Percentiles rank a stretch among this genome's conserved stretches.
These are phyloP conservation scores for Psilocybe cyanescens DNA, from an alignment of 768 basidiomycete species.

Conservation along the genomic window DNA sequence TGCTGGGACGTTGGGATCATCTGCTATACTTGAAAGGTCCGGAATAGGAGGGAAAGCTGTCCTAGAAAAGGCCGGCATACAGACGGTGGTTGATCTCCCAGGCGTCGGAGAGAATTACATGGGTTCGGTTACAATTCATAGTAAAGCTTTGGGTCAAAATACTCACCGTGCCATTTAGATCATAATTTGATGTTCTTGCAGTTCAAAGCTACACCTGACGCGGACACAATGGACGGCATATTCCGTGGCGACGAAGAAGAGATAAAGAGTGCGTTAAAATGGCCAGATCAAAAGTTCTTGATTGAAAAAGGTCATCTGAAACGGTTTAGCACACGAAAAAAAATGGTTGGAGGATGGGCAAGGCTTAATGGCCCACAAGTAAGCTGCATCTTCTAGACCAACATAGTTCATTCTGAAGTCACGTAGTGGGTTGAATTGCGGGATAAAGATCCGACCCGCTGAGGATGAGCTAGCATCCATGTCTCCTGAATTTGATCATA, in stretches of 20 bases:
- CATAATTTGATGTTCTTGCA: conserved; percentile 41
- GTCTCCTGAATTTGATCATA: conserved; percentile 32
- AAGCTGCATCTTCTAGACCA: conserved; percentile 2
- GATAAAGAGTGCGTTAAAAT: conserved; percentile 38
- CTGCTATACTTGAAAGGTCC: conserved; percentile 56
- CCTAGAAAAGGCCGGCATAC: conserved; percentile 51
- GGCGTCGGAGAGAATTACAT: conserved; percentile 77
- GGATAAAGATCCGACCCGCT: conserved; percentile 60
- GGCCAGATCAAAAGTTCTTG: no score
- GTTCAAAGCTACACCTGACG: conserved; percentile 49
- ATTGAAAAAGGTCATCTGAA: neutral
- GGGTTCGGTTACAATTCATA: conserved; percentile 33
- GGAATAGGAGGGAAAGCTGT: conserved; percentile 62
- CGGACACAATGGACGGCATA: conserved; percentile 52
- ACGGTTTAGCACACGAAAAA: conserved; percentile 22
- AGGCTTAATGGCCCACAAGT: conserved; percentile 63
- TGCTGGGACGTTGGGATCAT: conserved; percentile 58
- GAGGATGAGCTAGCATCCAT: conserved; percentile 51
- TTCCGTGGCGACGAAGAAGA: conserved; percentile 42
- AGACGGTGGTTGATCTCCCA: conserved; percentile 62
- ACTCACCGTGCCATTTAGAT: conserved; percentile 30
- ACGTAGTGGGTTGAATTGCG: conserved; percentile 53
- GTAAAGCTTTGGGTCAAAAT: no score
- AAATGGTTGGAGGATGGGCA: conserved; percentile 40
- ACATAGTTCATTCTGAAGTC: neutral